A percentile compares a stretch with the other conserved stretches of the same genome.
Conservation (phyloP, 495 filamentous ascomycete species). For the Darksidea phi region DNA sequence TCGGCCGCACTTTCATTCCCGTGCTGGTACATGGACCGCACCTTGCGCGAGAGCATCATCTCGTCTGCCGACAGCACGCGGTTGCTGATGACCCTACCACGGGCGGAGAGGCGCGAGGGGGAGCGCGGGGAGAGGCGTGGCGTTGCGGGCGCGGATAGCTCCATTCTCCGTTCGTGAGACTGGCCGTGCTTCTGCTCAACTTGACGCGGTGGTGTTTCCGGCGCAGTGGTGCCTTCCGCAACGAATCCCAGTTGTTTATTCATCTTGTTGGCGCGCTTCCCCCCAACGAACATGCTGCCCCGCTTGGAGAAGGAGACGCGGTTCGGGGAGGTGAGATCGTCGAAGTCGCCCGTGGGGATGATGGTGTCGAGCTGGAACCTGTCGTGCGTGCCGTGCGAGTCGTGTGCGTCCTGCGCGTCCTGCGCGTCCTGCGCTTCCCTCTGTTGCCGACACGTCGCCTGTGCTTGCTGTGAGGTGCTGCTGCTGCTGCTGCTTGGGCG, state of each 20-base stretch:
- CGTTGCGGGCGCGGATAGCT: slow-evolving; percentile 3
- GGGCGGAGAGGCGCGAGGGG: slow-evolving; percentile 43
- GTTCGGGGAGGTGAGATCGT: slow-evolving; percentile 51
- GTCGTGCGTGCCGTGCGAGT: background rate
- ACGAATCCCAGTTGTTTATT: slow-evolving; percentile 20
- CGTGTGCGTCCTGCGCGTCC: too few relatives aligned
- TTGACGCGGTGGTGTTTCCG: slow-evolving; percentile 11
- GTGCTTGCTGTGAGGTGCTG: slow-evolving; percentile 5
- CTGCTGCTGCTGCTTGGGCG: slow-evolving; percentile 13
- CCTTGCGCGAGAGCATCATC: slow-evolving; percentile 81
- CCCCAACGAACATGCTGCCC: slow-evolving; percentile 66
- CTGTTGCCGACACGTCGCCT: slow-evolving; percentile 1
- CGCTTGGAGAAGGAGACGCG: slow-evolving; percentile 60
- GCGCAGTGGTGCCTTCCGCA: slow-evolving; percentile 21
- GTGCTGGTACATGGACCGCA: slow-evolving; percentile 87
- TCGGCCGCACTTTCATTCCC: slow-evolving; percentile 59
- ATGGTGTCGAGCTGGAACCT: slow-evolving; percentile 52
- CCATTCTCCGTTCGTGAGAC: slow-evolving; percentile 1
- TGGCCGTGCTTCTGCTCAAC: slow-evolving; percentile 12
- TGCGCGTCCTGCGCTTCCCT: too few relatives aligned
- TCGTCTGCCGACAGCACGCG: slow-evolving; percentile 71
- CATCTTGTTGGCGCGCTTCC: slow-evolving; percentile 46
- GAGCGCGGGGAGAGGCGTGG: slow-evolving; percentile 33
- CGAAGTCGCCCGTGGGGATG: slow-evolving; percentile 56
- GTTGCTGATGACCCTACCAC: slow-evolving; percentile 41